Evolutionary conservation across 768 basidiomycete genomes (phyloP).

Genomic region (Crucibulum laeve): DNA sequence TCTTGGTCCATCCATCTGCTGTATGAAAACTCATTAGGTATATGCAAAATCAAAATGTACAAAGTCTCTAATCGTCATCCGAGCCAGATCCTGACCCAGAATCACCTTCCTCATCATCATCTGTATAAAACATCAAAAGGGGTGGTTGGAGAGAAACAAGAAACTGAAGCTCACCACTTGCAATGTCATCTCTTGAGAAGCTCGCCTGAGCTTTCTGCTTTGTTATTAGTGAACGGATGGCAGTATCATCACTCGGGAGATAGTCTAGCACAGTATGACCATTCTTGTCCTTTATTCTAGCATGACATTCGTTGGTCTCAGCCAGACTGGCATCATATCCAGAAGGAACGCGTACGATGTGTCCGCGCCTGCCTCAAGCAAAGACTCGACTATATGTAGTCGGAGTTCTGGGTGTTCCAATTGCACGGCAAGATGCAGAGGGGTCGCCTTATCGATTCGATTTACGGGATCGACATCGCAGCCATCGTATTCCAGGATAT

Average conservation of each 20-base stretch:
- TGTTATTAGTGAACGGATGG: conserved; percentile 45
- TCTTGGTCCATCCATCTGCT: too few species aligned
- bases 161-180: conserved; percentile 41
- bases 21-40: too few species aligned
- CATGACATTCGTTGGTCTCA: not conserved
- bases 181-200: conserved; percentile 59
- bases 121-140: conserved; percentile 3
- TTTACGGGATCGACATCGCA: conserved; percentile 84
- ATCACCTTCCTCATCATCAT: too few species aligned
- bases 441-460: conserved; percentile 64
- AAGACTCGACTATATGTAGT: conserved; percentile 48
- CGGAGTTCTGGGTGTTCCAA: conserved; percentile 53
- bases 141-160: not conserved
- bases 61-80: too few species aligned
- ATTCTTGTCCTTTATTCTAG: conserved; percentile 70
- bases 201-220: conserved; percentile 48
- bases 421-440: conserved; percentile 69
- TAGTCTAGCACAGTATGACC: conserved; percentile 54
- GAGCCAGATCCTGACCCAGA: too few species aligned
- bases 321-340: not conserved
- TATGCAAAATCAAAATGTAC: too few species aligned
- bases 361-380: conserved; percentile 80
- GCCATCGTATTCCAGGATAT: conserved; percentile 66
- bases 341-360: conserved; percentile 41
- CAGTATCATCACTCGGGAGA: conserved; percentile 48